Evolutionary conservation across 1,284 basidiomycete species (phyloP).

Genomic region (Rhodofomes roseus): DNA sequence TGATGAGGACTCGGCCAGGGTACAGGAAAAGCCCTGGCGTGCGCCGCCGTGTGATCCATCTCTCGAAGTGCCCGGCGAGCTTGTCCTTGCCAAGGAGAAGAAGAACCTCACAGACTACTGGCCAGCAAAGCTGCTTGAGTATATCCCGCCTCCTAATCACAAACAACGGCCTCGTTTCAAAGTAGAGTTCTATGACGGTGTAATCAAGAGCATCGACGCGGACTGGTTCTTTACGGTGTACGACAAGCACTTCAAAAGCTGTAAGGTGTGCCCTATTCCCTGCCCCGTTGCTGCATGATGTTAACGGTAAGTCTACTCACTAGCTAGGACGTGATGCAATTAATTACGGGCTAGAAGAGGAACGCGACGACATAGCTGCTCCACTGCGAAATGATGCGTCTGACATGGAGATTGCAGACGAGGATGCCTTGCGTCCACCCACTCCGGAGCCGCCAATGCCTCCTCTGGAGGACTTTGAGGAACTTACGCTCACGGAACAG

Average conservation of each 20-base stretch:
- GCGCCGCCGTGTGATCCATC: constrained; percentile 43
- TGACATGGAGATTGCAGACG: constrained; percentile 21
- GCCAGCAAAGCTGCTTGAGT: constrained; percentile 60
- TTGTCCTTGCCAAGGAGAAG: constrained; percentile 50
- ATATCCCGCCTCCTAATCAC: constrained; percentile 40
- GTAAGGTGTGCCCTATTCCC: constrained; percentile 40
- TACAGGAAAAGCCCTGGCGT: constrained; percentile 25
- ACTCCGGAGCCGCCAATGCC: constrained; percentile 41
- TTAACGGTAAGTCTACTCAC: neutral
- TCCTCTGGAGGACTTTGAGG: constrained; percentile 35
- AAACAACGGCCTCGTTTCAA: constrained; percentile 39
- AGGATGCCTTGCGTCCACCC: constrained; percentile 19
- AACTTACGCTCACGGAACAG: constrained; percentile 51
- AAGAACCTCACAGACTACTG: constrained; percentile 44
- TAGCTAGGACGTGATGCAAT: constrained; percentile 57
- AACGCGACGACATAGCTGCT: constrained; percentile 32
- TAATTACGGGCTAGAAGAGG: constrained; percentile 39
- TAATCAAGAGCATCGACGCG: constrained; percentile 36
- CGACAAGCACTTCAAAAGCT: constrained; percentile 54
- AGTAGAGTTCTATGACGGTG: constrained; percentile 54
- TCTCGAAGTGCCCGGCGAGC: constrained; percentile 62
- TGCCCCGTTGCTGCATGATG: neutral
- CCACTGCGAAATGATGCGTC: constrained; percentile 13
- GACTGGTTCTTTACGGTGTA: constrained; percentile 53
- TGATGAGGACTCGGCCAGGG: constrained; percentile 5